Evolutionary conservation across 2,329 filamentous ascomycete species (phyloP), one percentile per base, ranked within the genome.

Genomic region (Juglanconis juglandina): DNA sequence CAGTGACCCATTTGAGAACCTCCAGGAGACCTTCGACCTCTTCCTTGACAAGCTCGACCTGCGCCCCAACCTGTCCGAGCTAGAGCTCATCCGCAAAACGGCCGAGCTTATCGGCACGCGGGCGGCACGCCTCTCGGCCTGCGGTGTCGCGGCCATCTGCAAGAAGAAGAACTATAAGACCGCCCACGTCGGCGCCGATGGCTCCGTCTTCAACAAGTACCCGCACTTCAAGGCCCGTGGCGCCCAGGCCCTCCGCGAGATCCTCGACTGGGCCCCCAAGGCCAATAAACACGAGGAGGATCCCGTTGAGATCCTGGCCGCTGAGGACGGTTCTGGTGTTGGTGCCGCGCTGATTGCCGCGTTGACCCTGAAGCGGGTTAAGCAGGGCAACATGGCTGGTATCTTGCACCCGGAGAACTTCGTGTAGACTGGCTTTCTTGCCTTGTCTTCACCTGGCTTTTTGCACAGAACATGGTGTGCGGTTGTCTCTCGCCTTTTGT

Each of bases 151-250:
- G 11, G 95, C 94, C 61, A 97, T 99, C 71, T 92, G 90, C 84
- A 96, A 89, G 79, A 98, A 98, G 87, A 98, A 97, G 85, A 84
- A 86, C 67, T 94, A 93, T 76, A 78, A 89, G 71, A 83, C 85
- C 42, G 96, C 91, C 79, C 95, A 98, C 75, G 95, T 99, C 47
- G 95, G 95, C 69, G 95, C 95, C 55, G 95, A 99, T 72, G 95
- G 95, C 42, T 96, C 91, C 17, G 94, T 99, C 58, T 99, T 99
- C 81, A 97, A 96, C 83, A 98, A 98, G 76, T 99, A 99, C 78
- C 95, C 95, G 11, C 90, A 96, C 78, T 99, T 99, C 85, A 97
- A 97, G 82, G 86, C 87, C 60, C 89, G 95, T 58, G 93, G 94
- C 59, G 94, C 95, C 13, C 83, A 88, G 73, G 95, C 95, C 34